Percentiles rank a stretch among this genome's conserved stretches.
phyloP scores from a whole-genome alignment of 2,329 filamentous ascomycete genomes.

The Ophiostoma pallidulum region DNA sequence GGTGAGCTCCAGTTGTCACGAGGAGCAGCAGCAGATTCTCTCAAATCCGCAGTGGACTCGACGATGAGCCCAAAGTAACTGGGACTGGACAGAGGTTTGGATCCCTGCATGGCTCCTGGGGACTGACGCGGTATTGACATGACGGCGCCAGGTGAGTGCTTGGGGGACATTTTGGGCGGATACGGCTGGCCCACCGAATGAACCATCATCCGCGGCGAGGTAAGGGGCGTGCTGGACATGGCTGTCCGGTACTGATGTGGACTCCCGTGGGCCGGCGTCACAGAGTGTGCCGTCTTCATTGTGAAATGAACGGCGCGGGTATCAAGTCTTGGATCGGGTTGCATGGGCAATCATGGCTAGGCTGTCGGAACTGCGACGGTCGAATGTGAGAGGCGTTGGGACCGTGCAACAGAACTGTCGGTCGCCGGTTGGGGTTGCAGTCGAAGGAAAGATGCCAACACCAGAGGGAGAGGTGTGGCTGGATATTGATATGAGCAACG shows the following conservation, averaged over 20 bases:
- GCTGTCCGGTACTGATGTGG: conserved; percentile 31
- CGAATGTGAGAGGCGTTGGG: too few species aligned
- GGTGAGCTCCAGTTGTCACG: conserved; percentile 67
- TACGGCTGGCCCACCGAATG: conserved; percentile 47
- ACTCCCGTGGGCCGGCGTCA: conserved; percentile 32
- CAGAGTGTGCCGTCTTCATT: conserved; percentile 37
- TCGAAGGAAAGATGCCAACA: too few species aligned
- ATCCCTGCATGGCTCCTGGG: conserved; percentile 21
- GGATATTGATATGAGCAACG: too few species aligned
- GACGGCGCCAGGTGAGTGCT: conserved; percentile 32
- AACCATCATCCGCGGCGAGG: conserved; percentile 39
- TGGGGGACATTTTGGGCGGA: conserved; percentile 44
- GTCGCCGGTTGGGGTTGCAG: too few species aligned
- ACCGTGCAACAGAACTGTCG: too few species aligned
- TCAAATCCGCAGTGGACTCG: conserved; percentile 49
- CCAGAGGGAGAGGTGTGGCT: too few species aligned
- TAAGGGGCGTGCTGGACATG: conserved; percentile 41
- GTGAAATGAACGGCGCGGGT: conserved; percentile 32
- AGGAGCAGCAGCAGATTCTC: conserved; percentile 54
- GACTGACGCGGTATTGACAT: conserved; percentile 16
- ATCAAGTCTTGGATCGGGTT: too few species aligned
- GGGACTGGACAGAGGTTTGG: conserved; percentile 51
- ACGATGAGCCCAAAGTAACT: conserved; percentile 79
- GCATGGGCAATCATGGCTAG: too few species aligned
- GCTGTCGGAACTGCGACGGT: too few species aligned